phyloP scores from a whole-genome alignment of 768 basidiomycete genomes.

The Lanmaoa pseudosensibilis region DNA sequence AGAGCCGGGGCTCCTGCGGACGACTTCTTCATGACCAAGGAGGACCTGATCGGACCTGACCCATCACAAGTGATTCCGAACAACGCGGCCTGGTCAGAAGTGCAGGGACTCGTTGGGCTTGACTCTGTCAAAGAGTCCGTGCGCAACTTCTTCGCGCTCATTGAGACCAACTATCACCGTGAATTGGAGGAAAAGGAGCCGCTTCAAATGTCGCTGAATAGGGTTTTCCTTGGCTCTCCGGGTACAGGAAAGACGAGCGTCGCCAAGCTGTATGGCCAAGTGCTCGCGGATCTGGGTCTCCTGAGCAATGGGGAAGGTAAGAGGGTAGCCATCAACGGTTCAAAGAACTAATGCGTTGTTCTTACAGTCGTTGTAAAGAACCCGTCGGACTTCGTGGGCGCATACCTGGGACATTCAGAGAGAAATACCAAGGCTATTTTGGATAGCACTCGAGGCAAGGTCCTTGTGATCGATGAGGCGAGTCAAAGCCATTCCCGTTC shows the following conservation, averaged over 20 bases:
- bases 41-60: constrained; percentile 67
- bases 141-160: constrained; percentile 42
- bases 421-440: constrained; percentile 64
- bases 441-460: constrained; percentile 58
- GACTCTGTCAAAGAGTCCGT: constrained; percentile 56
- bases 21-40: constrained; percentile 50
- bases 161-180: constrained; percentile 57
- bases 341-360: background rate
- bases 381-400: constrained; percentile 68
- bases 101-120: constrained; percentile 57
- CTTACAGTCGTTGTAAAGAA: constrained; percentile 61
- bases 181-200: constrained; percentile 59
- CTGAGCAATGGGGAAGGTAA: constrained; percentile 73
- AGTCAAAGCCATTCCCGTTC: constrained; percentile 14
- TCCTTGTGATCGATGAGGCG: constrained; percentile 71
- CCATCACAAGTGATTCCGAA: constrained; percentile 49
- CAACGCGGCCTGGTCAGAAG: constrained; percentile 50
- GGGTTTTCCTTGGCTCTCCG: constrained; percentile 65
- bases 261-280: constrained; percentile 63
- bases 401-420: constrained; percentile 59
- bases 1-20: constrained; percentile 39
- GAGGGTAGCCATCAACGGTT: background rate
- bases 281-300: constrained; percentile 59
- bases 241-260: constrained; percentile 76
- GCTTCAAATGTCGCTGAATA: constrained; percentile 55